phyloP scores from a whole-genome alignment of 2,329 filamentous ascomycete genomes.

The Aspergillus tanneri region DNA sequence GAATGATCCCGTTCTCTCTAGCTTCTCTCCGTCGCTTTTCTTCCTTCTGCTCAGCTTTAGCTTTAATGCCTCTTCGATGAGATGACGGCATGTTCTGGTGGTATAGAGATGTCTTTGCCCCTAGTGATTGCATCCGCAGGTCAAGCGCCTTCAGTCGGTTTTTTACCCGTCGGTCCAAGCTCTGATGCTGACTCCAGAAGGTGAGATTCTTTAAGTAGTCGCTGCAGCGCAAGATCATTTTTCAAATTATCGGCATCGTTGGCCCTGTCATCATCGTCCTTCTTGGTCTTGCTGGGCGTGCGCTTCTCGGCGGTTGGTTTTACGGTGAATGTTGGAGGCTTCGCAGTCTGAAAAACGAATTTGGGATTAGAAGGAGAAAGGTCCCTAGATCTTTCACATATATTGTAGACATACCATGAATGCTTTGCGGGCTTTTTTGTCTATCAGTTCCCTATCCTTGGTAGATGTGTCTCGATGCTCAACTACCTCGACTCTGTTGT shows the following conservation, averaged over 20 bases:
- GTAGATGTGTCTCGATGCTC: constrained; percentile 56
- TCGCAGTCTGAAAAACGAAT: constrained; percentile 35
- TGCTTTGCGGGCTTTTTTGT: constrained; percentile 69
- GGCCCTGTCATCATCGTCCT: constrained; percentile 56
- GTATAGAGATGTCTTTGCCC: constrained; percentile 72
- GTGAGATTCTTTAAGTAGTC: constrained; percentile 87
- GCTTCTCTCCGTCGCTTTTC: constrained; percentile 73
- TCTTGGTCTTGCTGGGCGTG: constrained; percentile 27
- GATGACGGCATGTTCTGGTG: constrained; percentile 84
- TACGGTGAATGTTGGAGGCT: constrained; percentile 47
- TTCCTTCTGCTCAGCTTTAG: constrained; percentile 66
- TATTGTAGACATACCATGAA: constrained; percentile 65
- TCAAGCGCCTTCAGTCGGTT: constrained; percentile 80
- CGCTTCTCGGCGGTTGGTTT: constrained; percentile 19
- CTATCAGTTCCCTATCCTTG: constrained; percentile 50
- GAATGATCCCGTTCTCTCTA: constrained; percentile 82
- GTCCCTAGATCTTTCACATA: neutral
- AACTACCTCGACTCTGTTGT: constrained; percentile 57
- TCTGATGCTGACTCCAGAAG: constrained; percentile 65
- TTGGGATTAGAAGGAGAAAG: constrained; percentile 11
- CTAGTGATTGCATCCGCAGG: constrained; percentile 76
- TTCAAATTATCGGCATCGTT: constrained; percentile 69
- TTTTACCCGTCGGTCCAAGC: constrained; percentile 62
- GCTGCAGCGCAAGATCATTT: constrained; percentile 88
- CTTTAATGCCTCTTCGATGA: constrained; percentile 78